These are phyloP conservation scores for Lagenaria siceraria DNA, from an alignment of 306 rosid genomes.

Conservation along the genomic window DNA sequence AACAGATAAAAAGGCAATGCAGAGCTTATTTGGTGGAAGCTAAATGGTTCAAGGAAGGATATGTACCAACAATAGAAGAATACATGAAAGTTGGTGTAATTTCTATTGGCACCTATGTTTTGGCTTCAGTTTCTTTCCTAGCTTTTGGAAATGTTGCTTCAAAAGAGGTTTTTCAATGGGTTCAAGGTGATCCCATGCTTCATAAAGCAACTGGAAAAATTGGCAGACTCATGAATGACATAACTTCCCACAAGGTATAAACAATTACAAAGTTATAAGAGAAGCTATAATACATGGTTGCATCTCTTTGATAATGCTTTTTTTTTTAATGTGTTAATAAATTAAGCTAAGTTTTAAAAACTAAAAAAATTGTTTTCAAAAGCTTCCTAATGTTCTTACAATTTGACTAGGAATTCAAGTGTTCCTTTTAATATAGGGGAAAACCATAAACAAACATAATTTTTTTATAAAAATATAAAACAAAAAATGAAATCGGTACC, in stretches of 20 bases:
- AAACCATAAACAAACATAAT: too few relatives aligned
- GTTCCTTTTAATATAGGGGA: too few relatives aligned
- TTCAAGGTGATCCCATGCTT: not conserved
- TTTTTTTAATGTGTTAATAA: too few relatives aligned
- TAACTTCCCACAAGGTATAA: not conserved
- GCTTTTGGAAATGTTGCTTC: not conserved
- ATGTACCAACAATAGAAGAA: slow-evolving; percentile 24
- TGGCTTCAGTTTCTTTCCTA: not conserved
- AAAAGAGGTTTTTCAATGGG: not conserved
- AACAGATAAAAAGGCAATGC: not conserved
- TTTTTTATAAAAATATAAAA: too few relatives aligned
- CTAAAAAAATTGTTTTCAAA: too few relatives aligned
- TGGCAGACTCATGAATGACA: not conserved
- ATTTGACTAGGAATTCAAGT: too few relatives aligned
- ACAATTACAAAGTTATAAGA: too few relatives aligned
- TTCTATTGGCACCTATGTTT: not conserved
- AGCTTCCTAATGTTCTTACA: too few relatives aligned
- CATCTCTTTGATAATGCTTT: too few relatives aligned
- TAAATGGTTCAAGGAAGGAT: not conserved
- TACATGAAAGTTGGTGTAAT: not conserved
- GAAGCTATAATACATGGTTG: too few relatives aligned
- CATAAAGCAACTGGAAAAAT: not conserved
- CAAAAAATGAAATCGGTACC: too few relatives aligned
- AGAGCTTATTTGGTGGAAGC: not conserved
- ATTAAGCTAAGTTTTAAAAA: too few relatives aligned